Conservation (phyloP, 1,284 basidiomycete genomes). For the Pisolithus thermaeus region DNA sequence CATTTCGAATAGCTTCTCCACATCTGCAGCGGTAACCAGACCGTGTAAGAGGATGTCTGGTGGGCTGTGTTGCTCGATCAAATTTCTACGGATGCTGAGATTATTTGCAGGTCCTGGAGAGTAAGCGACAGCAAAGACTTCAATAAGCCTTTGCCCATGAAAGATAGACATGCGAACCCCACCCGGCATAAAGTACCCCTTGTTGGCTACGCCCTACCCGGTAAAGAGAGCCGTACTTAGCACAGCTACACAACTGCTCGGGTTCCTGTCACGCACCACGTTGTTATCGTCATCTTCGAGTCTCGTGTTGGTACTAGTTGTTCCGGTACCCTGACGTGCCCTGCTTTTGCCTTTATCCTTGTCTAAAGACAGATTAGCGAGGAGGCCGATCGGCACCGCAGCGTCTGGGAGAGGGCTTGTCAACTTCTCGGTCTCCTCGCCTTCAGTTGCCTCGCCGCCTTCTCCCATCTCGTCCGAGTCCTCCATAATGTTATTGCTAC, state of each 20-base stretch:
- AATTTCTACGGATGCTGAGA: constrained; percentile 57
- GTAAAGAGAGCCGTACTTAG: constrained; percentile 2
- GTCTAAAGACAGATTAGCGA: constrained; percentile 64
- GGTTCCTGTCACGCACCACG: constrained; percentile 41
- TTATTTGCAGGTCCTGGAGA: constrained; percentile 60
- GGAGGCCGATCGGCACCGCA: constrained; percentile 65
- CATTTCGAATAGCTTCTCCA: constrained; percentile 81
- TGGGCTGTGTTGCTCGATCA: constrained; percentile 76
- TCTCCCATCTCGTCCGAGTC: constrained; percentile 26
- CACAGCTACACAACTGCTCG: constrained; percentile 20
- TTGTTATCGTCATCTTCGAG: constrained; percentile 55
- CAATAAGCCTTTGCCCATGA: neutral
- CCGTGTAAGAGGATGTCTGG: constrained; percentile 82
- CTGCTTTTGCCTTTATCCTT: constrained; percentile 38
- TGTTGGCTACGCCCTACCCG: constrained; percentile 61
- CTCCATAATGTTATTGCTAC: constrained; percentile 22
- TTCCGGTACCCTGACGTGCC: constrained; percentile 16
- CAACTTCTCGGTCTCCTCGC: constrained; percentile 35
- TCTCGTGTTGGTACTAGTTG: constrained; percentile 9
- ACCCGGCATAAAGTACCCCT: constrained; percentile 78
- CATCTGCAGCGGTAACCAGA: constrained; percentile 73
- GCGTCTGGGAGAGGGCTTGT: constrained; percentile 56
- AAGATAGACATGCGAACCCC: constrained; percentile 13
- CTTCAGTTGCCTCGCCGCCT: constrained; percentile 23
- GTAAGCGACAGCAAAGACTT: neutral